A percentile compares a stretch with the other conserved stretches of the same genome.
Conservation (phyloP, 495 filamentous ascomycete genomes). For the Penicillium cinerascens region DNA sequence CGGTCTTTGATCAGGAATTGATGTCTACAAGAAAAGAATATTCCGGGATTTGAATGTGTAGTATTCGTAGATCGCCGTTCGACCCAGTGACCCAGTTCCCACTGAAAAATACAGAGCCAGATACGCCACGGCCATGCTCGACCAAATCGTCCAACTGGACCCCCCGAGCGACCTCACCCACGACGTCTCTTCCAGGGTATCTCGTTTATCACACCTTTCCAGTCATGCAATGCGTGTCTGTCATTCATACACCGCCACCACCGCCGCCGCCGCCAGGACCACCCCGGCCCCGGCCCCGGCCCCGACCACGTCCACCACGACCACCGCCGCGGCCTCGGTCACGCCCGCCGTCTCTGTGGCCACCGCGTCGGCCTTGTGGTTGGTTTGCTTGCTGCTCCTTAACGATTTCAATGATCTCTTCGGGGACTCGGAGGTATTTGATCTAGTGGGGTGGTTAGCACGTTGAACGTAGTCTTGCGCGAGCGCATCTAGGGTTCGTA, state of each 20-base stretch:
- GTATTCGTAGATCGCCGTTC: slow-evolving; percentile 23
- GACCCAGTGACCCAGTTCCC: slow-evolving; percentile 31
- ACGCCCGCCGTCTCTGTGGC: slow-evolving; percentile 56
- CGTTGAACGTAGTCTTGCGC: background rate
- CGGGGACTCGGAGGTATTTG: slow-evolving; percentile 94
- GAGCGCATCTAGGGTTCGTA: slow-evolving; percentile 38
- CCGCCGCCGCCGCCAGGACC: slow-evolving; percentile 17
- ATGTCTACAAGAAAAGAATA: background rate
- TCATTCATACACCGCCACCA: slow-evolving; percentile 3
- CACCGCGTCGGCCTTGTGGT: slow-evolving; percentile 65
- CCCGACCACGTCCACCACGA: slow-evolving; percentile 53
- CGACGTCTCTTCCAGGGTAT: slow-evolving; percentile 40
- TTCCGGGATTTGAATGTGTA: slow-evolving; percentile 13
- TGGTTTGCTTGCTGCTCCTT: slow-evolving; percentile 80
- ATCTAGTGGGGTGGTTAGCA: slow-evolving; percentile 56
- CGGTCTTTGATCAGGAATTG: background rate
- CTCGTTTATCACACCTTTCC: slow-evolving; percentile 30
- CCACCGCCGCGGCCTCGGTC: slow-evolving; percentile 48
- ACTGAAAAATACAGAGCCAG: slow-evolving; percentile 41
- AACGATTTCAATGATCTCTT: slow-evolving; percentile 90
- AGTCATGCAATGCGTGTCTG: slow-evolving; percentile 19
- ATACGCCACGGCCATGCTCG: slow-evolving; percentile 47
- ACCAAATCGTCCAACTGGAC: slow-evolving; percentile 33
- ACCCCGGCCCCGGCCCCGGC: slow-evolving; percentile 35
- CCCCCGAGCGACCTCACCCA: slow-evolving; percentile 27